These are phyloP conservation scores for Fraxinus albicans DNA, from an alignment of 305 asterid species.

Conservation along the genomic window DNA sequence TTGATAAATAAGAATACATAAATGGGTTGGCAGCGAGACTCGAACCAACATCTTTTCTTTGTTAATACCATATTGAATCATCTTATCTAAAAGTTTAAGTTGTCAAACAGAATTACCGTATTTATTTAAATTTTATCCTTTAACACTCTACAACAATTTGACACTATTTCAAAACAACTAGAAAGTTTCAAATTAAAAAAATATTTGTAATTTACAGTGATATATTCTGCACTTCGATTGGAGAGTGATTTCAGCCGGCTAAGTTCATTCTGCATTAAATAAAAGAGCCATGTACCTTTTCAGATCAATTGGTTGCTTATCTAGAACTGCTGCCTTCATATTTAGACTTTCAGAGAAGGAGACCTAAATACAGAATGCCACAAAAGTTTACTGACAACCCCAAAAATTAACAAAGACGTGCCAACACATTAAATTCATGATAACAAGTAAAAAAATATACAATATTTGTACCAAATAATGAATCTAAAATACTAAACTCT, in stretches of 20 bases:
- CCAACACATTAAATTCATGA: neutral
- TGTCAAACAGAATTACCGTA: neutral
- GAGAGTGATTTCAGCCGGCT: neutral
- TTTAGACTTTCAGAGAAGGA: conserved; percentile 69
- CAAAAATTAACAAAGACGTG: conserved; percentile 17
- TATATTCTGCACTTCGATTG: neutral
- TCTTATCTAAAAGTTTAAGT: neutral
- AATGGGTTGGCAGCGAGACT: neutral
- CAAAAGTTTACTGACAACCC: conserved; percentile 14
- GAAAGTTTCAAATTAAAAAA: neutral
- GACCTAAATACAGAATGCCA: conserved; percentile 46
- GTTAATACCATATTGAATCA: neutral
- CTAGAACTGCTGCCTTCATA: conserved; percentile 76
- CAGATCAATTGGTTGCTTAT: conserved; percentile 64
- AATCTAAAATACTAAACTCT: conserved; percentile 12
- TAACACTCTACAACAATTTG: neutral
- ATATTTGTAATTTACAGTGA: neutral
- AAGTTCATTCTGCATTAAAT: neutral
- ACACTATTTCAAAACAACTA: neutral
- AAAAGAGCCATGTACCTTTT: conserved; percentile 60
- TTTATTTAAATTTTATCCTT: neutral
- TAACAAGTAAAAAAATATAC: neutral
- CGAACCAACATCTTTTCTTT: neutral
- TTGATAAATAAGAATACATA: neutral
- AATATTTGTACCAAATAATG: neutral